A percentile compares a stretch with the other conserved stretches of the same genome.
Evolutionary conservation across 2,329 filamentous ascomycete genomes (phyloP).

Genomic region (Cephalotrichum gorgonifer): DNA sequence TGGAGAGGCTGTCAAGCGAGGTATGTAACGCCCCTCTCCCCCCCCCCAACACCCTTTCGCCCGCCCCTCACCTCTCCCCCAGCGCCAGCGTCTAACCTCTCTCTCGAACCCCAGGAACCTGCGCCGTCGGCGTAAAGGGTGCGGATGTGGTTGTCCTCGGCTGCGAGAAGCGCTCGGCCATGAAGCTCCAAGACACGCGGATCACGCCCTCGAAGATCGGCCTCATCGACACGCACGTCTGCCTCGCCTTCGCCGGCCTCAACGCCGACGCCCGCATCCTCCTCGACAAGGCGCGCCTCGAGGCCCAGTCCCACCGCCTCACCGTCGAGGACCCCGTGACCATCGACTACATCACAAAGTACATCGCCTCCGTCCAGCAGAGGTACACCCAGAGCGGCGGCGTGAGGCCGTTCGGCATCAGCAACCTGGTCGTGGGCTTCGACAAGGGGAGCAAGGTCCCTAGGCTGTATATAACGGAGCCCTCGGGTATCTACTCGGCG

Average conservation of each 20-base stretch:
- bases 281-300: slow-evolving; percentile 93
- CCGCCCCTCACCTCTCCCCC: background rate
- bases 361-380: slow-evolving; percentile 95
- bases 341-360: slow-evolving; percentile 99
- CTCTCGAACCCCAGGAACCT: slow-evolving; percentile 63
- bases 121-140: slow-evolving; percentile 95
- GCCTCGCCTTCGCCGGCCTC: slow-evolving; percentile 90
- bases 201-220: slow-evolving; percentile 99
- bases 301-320: slow-evolving; percentile 93
- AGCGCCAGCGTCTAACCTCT: slow-evolving; percentile 3
- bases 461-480: slow-evolving; percentile 93
- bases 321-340: slow-evolving; percentile 96
- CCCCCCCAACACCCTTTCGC: slow-evolving; percentile 1
- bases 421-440: slow-evolving; percentile 96
- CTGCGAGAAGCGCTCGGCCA: slow-evolving; percentile 96
- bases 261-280: slow-evolving; percentile 97
- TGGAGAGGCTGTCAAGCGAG: slow-evolving; percentile 96
- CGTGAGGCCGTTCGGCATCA: slow-evolving; percentile 97
- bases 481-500: slow-evolving; percentile 98
- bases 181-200: slow-evolving; percentile 98
- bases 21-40: slow-evolving; percentile 32
- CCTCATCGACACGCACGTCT: slow-evolving; percentile 89
- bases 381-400: slow-evolving; percentile 98
- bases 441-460: slow-evolving; percentile 85
- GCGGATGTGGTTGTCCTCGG: slow-evolving; percentile 88